Evolutionary conservation across 164 flowering plant genomes (phyloP), one percentile per base, ranked within the genome.

Genomic region (Nelumbo lutea): DNA sequence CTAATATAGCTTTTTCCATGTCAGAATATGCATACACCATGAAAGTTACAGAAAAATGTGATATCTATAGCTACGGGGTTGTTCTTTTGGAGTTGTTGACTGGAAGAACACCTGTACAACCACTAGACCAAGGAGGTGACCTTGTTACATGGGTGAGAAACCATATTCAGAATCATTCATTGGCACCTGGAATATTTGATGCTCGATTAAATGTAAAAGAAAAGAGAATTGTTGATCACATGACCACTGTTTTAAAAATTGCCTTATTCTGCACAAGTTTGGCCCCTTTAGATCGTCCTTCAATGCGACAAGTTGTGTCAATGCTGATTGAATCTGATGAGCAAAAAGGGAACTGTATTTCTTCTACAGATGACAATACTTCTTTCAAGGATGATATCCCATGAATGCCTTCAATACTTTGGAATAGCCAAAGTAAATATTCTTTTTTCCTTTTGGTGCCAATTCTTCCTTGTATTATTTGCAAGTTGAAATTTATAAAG

Each of bases 21-120:
- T 40, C 95, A 96, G 99, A 96, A 70, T 96, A 96, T 78, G 97
- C 98, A 1, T 96, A 90, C 87, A 89, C 98, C 4, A 91, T 96
- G 98, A 93, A 91, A 78, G 93, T 96, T 48, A 88, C 97, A 3
- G 99, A 93, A 72, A 93, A 91, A 79, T 87, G 97, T 67, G 98
- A 96, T 78, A 87, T 86, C 44, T 93, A 93, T 62, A 93, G 99
- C 78, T 96, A 87, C 47, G 99, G 99, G 46, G 99, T 96, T 59
- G 98, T 96, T 65, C 80, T 96, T 13, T 66, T 96, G 79, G 99
- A 96, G 84, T 76, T 96, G 79, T 74, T 96, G 70, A 96, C 99
- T 0, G 97, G 98, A 48, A 85, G 72, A 82, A 76, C 91, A 50
- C 97, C 99, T 14, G 97, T 96, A 38, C 97, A 91, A 77, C 89